Conservation (phyloP, 768 basidiomycete genomes). For the Coprinellus aureogranulatus region DNA sequence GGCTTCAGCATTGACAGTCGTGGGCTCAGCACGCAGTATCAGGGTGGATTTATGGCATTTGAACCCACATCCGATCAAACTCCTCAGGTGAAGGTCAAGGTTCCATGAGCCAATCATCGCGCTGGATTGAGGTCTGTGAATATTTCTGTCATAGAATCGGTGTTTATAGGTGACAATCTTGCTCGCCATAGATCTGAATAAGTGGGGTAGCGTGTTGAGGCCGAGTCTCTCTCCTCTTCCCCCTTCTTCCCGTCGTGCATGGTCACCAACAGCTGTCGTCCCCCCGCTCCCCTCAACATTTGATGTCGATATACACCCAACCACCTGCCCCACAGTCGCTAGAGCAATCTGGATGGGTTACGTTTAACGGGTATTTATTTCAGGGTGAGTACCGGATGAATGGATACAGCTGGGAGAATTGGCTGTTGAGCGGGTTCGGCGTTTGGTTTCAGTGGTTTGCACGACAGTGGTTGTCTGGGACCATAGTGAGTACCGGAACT, state of each 20-base stretch:
- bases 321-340: neutral
- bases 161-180: neutral
- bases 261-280: neutral
- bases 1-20: too few species aligned
- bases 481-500: neutral
- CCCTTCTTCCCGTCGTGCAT: neutral
- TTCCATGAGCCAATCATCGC: neutral
- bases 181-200: neutral
- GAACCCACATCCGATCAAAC: neutral
- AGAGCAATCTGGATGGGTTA: neutral
- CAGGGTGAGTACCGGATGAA: neutral
- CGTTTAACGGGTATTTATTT: neutral
- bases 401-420: neutral
- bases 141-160: neutral
- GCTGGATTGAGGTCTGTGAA: neutral
- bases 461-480: constrained; percentile 6
- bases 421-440: neutral
- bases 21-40: neutral
- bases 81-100: neutral
- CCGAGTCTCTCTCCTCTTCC: neutral
- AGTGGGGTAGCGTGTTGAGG: too few species aligned
- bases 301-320: neutral
- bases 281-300: neutral
- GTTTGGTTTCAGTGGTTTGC: neutral
- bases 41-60: neutral